A percentile compares a stretch with the other conserved stretches of the same genome.
These are phyloP conservation scores for Penicillium tannophilum DNA, from an alignment of 495 filamentous ascomycete genomes.

Conservation along the genomic window DNA sequence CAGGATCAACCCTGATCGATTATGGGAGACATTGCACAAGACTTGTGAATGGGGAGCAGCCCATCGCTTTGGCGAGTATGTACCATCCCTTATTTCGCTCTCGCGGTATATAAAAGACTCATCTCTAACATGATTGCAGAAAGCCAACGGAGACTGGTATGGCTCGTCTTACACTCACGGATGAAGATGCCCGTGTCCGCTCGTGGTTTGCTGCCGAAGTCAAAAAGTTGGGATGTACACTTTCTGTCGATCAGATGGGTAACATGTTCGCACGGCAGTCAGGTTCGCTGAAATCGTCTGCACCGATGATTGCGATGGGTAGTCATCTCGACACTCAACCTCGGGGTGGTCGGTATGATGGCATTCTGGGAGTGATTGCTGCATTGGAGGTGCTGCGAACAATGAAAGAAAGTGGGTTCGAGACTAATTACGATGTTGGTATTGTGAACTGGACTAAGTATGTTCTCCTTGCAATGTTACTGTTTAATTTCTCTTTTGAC, in stretches of 20 bases:
- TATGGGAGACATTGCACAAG: slow-evolving; percentile 38
- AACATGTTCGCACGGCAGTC: slow-evolving; percentile 71
- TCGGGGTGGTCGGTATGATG: slow-evolving; percentile 70
- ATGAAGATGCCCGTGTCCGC: slow-evolving; percentile 66
- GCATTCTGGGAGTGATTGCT: slow-evolving; percentile 69
- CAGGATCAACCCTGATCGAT: slow-evolving; percentile 33
- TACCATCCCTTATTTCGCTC: not conserved
- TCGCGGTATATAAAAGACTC: not conserved
- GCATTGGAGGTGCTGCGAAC: slow-evolving; percentile 69
- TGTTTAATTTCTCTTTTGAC: not conserved
- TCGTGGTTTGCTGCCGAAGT: slow-evolving; percentile 71
- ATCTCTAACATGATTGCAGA: slow-evolving; percentile 13
- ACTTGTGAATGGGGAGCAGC: slow-evolving; percentile 39
- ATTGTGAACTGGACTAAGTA: slow-evolving; percentile 77
- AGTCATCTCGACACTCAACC: slow-evolving; percentile 64
- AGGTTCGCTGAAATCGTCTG: slow-evolving; percentile 45
- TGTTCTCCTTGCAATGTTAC: slow-evolving; percentile 17
- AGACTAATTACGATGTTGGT: slow-evolving; percentile 66
- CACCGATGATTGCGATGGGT: slow-evolving; percentile 48
- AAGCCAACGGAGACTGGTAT: slow-evolving; percentile 54
- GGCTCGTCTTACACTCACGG: slow-evolving; percentile 64
- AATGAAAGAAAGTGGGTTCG: slow-evolving; percentile 62
- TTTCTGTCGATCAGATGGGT: slow-evolving; percentile 62
- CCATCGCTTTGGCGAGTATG: slow-evolving; percentile 38
- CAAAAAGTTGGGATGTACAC: slow-evolving; percentile 59